Evolutionary conservation across 768 basidiomycete species (phyloP), one percentile per base, ranked within the genome.

Genomic region (Asterophora parasitica): DNA sequence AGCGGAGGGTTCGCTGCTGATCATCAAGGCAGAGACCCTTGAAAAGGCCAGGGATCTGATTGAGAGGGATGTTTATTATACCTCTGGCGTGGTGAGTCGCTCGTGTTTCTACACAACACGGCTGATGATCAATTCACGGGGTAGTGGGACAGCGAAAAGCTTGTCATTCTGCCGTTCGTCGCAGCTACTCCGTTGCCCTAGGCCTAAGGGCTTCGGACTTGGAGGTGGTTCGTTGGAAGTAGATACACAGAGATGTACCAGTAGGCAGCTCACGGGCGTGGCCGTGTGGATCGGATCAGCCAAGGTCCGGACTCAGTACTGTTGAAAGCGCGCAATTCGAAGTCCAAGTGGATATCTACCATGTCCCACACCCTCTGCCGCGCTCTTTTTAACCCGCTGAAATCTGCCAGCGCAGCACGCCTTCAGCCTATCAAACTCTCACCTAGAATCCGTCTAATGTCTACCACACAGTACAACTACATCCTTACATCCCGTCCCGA

Each of bases 401-500:
- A 41, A 49, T 20, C 50, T 27, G 39, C 49, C 4, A 38, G 27
- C 17, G 15, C 44, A 36, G 36, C 48, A 12, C 56, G 48, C 37
- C 49, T 48, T 15, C 43, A 51, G 37, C 42, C 37, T 17, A 23
- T 46, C 54, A 48, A 36, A 19, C 49, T 46, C 42, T 37, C 47
- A 32, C 40, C 41, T 10, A 39, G 46, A 50, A 52, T 60, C 50
- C 75, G 78, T 42, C 60, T 72, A 57, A 81, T 83, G 79, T 82
- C 81, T 17, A 50, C 54, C 38, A 31, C 58, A 16, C 62, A 72
- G 46, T 88, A 84, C 66, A 75, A 79, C 58, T 74, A 81, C 58
- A 85, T 91, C 61, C 68, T 90, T 35, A 76, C 79, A 13, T 81
- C 85, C 3, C 74, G 75, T 49, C 88, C 88, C 1, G 76, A 82